These are phyloP conservation scores for Corymbia citriodora DNA, from an alignment of 441 rosid genomes.

Conservation along the genomic window DNA sequence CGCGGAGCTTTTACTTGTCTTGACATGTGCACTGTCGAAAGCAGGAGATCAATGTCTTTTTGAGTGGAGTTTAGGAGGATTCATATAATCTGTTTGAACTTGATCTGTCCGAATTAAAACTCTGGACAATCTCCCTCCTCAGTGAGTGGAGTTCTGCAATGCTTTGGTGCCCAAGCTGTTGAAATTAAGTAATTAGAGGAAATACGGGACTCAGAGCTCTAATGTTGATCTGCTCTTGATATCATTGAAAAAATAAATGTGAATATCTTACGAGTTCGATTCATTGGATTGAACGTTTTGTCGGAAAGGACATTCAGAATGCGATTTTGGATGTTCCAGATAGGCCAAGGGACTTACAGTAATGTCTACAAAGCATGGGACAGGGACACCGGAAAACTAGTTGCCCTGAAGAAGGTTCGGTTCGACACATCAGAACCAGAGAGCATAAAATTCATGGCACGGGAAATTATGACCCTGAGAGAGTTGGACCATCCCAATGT, in stretches of 20 bases:
- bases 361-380: constrained; percentile 77
- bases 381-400: constrained; percentile 51
- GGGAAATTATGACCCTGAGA: constrained; percentile 64
- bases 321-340: constrained; percentile 26
- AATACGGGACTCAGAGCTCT: neutral
- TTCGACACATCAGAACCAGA: constrained; percentile 62
- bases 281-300: neutral
- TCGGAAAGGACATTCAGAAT: neutral
- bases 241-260: neutral
- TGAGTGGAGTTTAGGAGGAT: neutral
- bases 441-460: constrained; percentile 71
- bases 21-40: neutral
- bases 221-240: neutral
- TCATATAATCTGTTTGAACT: neutral
- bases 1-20: neutral
- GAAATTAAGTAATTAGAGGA: neutral
- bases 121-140: neutral
- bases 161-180: neutral
- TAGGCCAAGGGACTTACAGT: constrained; percentile 81
- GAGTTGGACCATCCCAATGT: constrained; percentile 80
- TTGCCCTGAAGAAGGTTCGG: constrained; percentile 71
- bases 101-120: neutral
- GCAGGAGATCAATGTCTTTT: neutral
- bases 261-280: neutral
- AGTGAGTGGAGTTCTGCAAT: neutral